These are phyloP conservation scores for Scedosporium aurantiacum DNA, from an alignment of 2,329 filamentous ascomycete genomes.

Conservation along the genomic window DNA sequence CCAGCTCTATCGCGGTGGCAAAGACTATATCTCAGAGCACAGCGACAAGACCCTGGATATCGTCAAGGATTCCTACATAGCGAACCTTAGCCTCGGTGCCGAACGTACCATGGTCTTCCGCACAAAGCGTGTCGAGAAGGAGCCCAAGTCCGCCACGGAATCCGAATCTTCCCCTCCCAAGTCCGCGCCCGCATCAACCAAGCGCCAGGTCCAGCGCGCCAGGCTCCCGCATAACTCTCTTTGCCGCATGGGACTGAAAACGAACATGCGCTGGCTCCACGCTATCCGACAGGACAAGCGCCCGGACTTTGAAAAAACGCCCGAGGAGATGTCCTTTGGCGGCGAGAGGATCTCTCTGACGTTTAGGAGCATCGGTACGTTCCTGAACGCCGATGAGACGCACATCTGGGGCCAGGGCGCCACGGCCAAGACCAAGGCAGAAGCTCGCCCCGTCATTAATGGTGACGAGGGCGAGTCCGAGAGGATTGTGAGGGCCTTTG, in stretches of 20 bases:
- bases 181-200: conserved; percentile 5
- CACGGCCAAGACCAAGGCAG: conserved; percentile 48
- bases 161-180: conserved; percentile 4
- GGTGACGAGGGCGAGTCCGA: conserved; percentile 56
- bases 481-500: conserved; percentile 66
- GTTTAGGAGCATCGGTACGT: conserved; percentile 83
- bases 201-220: conserved; percentile 53
- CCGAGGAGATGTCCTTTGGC: conserved; percentile 58
- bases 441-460: conserved; percentile 55
- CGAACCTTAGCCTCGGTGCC: conserved; percentile 88
- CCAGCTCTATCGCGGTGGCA: conserved; percentile 80
- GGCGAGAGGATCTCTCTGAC: conserved; percentile 84
- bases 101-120: conserved; percentile 83
- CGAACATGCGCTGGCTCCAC: conserved; percentile 84
- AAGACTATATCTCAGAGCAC: conserved; percentile 91
- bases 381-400: conserved; percentile 51
- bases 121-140: conserved; percentile 55
- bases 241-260: conserved; percentile 67
- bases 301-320: conserved; percentile 50
- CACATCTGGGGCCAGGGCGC: conserved; percentile 91
- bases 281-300: conserved; percentile 85
- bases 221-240: conserved; percentile 80
- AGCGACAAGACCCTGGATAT: conserved; percentile 96
- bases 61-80: conserved; percentile 66
- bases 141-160: conserved; percentile 14